These are phyloP conservation scores for Blastocystis sp. DNA, from an alignment of 352 stramenopile species.

Conservation along the genomic window DNA sequence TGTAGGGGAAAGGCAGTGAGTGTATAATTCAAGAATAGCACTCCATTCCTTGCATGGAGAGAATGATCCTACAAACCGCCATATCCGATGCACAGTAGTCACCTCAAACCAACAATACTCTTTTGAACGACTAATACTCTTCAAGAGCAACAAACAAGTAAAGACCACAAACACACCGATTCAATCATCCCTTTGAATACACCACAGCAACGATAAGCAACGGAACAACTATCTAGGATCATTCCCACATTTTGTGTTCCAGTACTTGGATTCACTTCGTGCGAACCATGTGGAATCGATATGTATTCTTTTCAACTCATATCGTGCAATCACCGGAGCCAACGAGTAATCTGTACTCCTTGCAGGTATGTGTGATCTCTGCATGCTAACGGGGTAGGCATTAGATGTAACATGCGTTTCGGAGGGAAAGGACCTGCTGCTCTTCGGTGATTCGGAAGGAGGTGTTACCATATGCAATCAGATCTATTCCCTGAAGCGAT, in stretches of 20 bases:
- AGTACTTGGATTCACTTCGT: neutral
- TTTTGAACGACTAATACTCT: neutral
- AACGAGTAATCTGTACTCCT: conserved; percentile 53
- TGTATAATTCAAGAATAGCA: too few relatives aligned
- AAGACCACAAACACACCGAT: neutral
- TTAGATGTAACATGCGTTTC: conserved; percentile 52
- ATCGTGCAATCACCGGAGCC: conserved; percentile 60
- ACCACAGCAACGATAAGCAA: too few relatives aligned
- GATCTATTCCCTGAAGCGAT: conserved; percentile 50
- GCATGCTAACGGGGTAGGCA: neutral
- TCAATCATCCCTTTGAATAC: neutral
- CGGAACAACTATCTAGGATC: too few relatives aligned
- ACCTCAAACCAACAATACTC: too few relatives aligned
- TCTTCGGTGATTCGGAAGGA: conserved; percentile 67
- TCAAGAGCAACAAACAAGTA: neutral
- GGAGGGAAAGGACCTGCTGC: neutral
- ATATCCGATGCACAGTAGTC: too few relatives aligned
- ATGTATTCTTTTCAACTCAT: conserved; percentile 51
- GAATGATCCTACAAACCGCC: too few relatives aligned
- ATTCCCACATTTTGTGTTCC: neutral
- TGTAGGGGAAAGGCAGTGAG: neutral
- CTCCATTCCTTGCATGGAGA: too few relatives aligned
- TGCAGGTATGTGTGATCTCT: neutral
- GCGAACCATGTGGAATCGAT: conserved; percentile 46
- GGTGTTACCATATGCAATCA: conserved; percentile 59